Evolutionary conservation across 2,329 filamentous ascomycete genomes (phyloP).

Genomic region (Stagonosporopsis cucurbitacearum): DNA sequence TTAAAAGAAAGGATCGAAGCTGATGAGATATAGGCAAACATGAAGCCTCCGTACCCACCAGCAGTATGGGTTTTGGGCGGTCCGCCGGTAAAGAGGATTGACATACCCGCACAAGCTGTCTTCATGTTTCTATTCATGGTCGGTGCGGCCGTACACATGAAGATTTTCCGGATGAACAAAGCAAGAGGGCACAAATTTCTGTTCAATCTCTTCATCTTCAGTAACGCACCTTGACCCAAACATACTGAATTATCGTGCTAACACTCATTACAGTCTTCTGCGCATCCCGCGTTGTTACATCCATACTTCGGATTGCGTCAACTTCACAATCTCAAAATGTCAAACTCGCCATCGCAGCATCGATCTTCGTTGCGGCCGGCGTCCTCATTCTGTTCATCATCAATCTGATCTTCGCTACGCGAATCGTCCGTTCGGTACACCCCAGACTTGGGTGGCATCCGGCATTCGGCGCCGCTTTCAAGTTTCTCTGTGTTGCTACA

Average conservation of each 20-base stretch:
- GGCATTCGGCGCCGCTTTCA: constrained; percentile 60
- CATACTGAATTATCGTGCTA: background rate
- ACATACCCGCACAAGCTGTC: constrained; percentile 51
- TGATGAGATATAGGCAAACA: constrained; percentile 24
- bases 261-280: constrained; percentile 46
- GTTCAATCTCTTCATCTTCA: constrained; percentile 49
- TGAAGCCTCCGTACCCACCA: constrained; percentile 41
- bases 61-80: constrained; percentile 48
- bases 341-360: constrained; percentile 62
- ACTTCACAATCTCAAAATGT: constrained; percentile 49
- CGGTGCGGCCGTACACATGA: constrained; percentile 51
- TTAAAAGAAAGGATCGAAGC: background rate
- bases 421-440: constrained; percentile 75
- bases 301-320: constrained; percentile 46
- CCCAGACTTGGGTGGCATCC: constrained; percentile 73
- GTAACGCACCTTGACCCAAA: constrained; percentile 25
- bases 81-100: constrained; percentile 41
- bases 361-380: constrained; percentile 75
- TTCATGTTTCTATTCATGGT: constrained; percentile 52
- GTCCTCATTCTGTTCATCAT: constrained; percentile 77
- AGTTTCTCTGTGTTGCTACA: constrained; percentile 65
- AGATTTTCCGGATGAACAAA: constrained; percentile 50
- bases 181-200: constrained; percentile 52
- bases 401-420: constrained; percentile 79
- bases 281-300: constrained; percentile 52